phyloP scores from a whole-genome alignment of 2,329 filamentous ascomycete species.

The Fusarium circinatum region DNA sequence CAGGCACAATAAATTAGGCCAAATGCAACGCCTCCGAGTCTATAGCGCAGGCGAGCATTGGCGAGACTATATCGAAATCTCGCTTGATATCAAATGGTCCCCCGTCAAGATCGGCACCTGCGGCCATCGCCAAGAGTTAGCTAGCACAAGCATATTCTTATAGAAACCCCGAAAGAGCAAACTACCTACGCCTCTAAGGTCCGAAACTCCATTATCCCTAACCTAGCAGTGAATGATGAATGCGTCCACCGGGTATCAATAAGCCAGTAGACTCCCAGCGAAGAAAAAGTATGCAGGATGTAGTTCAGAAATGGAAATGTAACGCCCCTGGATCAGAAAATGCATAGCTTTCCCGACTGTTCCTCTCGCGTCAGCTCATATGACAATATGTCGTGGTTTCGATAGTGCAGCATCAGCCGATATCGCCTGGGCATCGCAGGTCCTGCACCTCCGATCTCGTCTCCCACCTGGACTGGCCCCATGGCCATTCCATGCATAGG shows the following conservation, averaged over 20 bases:
- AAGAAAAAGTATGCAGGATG: background rate
- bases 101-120: background rate
- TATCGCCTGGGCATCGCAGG: conserved; percentile 60
- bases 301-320: background rate
- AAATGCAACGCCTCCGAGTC: background rate
- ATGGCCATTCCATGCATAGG: conserved; percentile 75
- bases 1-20: background rate
- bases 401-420: conserved; percentile 77
- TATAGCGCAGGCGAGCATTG: background rate
- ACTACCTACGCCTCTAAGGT: background rate
- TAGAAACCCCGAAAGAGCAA: background rate
- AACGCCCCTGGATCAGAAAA: conserved; percentile 45
- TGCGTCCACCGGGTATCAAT: conserved; percentile 30
- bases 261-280: conserved; percentile 13
- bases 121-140: background rate
- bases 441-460: conserved; percentile 26
- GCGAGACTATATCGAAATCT: background rate
- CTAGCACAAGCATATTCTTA: background rate
- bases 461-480: conserved; percentile 67
- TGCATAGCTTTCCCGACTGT: conserved; percentile 49
- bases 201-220: conserved; percentile 19
- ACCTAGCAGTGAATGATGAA: conserved; percentile 3
- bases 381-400: conserved; percentile 74
- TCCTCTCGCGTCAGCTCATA: conserved; percentile 70
- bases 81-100: background rate